Percentiles rank a stretch among this genome's conserved stretches.
Evolutionary conservation across 2,329 filamentous ascomycete species (phyloP).

Genomic region (Epichloe typhina): DNA sequence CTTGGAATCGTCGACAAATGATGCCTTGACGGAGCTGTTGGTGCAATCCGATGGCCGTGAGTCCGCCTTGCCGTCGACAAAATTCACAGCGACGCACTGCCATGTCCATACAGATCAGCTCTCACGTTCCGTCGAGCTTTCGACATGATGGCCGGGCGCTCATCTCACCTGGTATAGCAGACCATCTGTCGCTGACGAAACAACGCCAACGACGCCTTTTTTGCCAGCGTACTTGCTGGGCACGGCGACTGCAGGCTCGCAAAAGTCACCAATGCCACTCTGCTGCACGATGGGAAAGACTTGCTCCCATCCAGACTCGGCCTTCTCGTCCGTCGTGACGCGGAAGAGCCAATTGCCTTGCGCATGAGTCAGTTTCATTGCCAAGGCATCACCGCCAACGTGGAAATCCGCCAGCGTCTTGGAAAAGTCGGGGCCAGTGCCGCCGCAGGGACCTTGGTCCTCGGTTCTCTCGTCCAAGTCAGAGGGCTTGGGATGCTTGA

Average conservation of each 20-base stretch:
- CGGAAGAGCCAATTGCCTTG: constrained; percentile 45
- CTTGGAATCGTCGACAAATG: constrained; percentile 18
- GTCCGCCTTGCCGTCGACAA: constrained; percentile 30
- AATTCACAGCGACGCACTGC: constrained; percentile 42
- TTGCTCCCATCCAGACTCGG: constrained; percentile 38
- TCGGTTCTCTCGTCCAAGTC: constrained; percentile 34
- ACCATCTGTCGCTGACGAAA: constrained; percentile 40
- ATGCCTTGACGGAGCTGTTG: constrained; percentile 20
- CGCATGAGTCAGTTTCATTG: constrained; percentile 34
- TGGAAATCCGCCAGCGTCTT: constrained; percentile 40
- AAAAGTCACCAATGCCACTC: constrained; percentile 40
- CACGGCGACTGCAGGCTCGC: constrained; percentile 33
- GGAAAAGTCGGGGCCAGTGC: constrained; percentile 33
- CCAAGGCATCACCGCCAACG: constrained; percentile 41
- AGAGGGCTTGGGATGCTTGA: constrained; percentile 34
- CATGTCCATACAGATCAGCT: background rate
- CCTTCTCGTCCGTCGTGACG: constrained; percentile 36
- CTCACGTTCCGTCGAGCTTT: background rate
- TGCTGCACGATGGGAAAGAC: constrained; percentile 41
- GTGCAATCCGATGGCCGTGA: constrained; percentile 18
- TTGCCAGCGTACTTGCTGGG: constrained; percentile 38
- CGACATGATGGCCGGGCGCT: background rate
- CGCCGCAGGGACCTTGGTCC: constrained; percentile 38
- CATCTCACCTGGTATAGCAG: constrained; percentile 38
- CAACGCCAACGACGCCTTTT: constrained; percentile 41